phyloP scores from a whole-genome alignment of 1,284 basidiomycete genomes.

The Schizophyllum amplum region DNA sequence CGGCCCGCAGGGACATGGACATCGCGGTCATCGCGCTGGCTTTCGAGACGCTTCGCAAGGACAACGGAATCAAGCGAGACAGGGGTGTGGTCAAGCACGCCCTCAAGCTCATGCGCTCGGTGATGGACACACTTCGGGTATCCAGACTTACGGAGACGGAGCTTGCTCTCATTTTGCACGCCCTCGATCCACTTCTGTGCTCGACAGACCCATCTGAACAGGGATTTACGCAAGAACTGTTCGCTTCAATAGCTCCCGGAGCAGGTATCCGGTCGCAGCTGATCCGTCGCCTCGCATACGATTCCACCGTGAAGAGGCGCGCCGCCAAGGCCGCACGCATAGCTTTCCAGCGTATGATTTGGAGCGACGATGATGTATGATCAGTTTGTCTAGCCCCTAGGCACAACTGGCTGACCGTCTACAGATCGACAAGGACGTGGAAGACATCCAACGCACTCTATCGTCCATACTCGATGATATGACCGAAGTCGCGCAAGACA shows the following conservation, averaged over 20 bases:
- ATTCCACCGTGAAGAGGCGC: constrained; percentile 7
- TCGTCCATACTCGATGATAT: too few relatives aligned
- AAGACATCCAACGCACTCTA: not conserved
- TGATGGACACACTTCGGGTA: constrained; percentile 35
- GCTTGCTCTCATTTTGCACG: constrained; percentile 51
- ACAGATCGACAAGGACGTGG: not conserved
- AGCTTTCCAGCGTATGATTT: not conserved
- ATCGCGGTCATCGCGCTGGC: constrained; percentile 52
- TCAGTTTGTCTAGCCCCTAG: too few relatives aligned
- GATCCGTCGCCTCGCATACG: not conserved
- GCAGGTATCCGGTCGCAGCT: not conserved
- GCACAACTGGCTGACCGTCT: too few relatives aligned
- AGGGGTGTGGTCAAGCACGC: constrained; percentile 55
- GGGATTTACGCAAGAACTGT: not conserved
- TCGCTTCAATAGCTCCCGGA: not conserved
- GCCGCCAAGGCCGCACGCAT: not conserved
- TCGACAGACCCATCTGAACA: constrained; percentile 16
- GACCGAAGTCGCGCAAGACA: too few relatives aligned
- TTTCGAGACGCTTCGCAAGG: constrained; percentile 59
- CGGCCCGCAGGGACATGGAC: constrained; percentile 60
- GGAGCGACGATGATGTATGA: too few relatives aligned
- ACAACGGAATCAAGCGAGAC: constrained; percentile 55
- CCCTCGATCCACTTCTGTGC: constrained; percentile 53
- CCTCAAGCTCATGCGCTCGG: constrained; percentile 41
- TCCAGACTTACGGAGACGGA: constrained; percentile 53